phyloP scores from a whole-genome alignment of 441 rosid species.

The Brassica hybrid region DNA sequence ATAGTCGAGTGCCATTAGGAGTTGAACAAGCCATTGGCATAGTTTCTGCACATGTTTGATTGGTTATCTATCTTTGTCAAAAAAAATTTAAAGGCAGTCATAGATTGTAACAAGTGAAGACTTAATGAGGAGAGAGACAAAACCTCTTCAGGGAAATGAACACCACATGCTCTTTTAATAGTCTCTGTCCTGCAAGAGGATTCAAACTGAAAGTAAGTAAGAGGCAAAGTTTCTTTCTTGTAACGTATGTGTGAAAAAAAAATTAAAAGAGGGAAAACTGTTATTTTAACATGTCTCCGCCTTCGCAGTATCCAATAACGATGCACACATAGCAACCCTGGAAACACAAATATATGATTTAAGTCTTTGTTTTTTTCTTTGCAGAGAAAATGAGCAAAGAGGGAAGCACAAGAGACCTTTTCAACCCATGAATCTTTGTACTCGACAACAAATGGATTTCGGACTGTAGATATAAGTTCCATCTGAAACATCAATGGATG shows the following conservation, averaged over 20 bases:
- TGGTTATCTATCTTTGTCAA: not conserved
- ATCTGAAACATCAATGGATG: constrained; percentile 50
- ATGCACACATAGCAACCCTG: constrained; percentile 97
- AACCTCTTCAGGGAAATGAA: constrained; percentile 74
- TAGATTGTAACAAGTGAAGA: not conserved
- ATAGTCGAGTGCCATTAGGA: constrained; percentile 49
- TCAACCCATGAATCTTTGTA: constrained; percentile 96
- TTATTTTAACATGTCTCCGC: constrained; percentile 75
- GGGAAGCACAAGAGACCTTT: constrained; percentile 50
- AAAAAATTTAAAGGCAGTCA: not conserved
- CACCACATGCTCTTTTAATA: constrained; percentile 62
- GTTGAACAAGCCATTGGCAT: constrained; percentile 75
- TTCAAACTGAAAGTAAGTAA: constrained; percentile 11
- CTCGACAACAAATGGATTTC: constrained; percentile 77
- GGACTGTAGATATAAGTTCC: constrained; percentile 83
- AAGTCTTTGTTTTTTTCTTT: not conserved
- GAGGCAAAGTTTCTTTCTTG: constrained; percentile 7
- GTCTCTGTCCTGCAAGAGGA: constrained; percentile 63
- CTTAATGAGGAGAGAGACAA: constrained; percentile 10
- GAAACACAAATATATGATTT: constrained; percentile 11
- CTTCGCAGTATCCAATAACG: constrained; percentile 84
- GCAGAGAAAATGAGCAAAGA: constrained; percentile 14
- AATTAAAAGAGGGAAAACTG: not conserved
- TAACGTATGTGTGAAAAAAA: not conserved
- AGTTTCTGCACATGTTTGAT: constrained; percentile 52